A percentile compares a stretch with the other conserved stretches of the same genome.
Conservation (phyloP, 768 basidiomycete genomes). For the Sistotremastrum niveocremeum region DNA sequence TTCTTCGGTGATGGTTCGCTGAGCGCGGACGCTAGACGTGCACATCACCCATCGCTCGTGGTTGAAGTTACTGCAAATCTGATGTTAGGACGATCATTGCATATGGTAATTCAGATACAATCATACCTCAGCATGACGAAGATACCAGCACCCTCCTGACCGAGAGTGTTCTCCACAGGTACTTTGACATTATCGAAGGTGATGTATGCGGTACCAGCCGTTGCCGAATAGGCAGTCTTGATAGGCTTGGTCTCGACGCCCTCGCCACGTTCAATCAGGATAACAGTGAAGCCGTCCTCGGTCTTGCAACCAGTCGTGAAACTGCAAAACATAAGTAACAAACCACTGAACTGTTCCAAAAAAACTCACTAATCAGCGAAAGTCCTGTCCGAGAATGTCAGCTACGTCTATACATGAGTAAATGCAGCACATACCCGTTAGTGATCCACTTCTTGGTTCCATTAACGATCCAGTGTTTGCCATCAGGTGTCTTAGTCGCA, state of each 20-base stretch:
- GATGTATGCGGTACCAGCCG: constrained; percentile 78
- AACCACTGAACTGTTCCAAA: not conserved
- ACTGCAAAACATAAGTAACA: constrained; percentile 20
- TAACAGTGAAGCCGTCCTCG: constrained; percentile 67
- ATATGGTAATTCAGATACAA: constrained; percentile 20
- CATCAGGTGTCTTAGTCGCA: constrained; percentile 69
- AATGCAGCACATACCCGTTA: constrained; percentile 25
- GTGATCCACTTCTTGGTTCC: constrained; percentile 85
- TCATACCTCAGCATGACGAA: constrained; percentile 34
- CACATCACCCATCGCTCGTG: constrained; percentile 92
- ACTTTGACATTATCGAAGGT: constrained; percentile 79
- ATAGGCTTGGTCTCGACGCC: constrained; percentile 77
- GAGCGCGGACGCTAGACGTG: constrained; percentile 49
- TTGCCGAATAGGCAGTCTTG: constrained; percentile 79
- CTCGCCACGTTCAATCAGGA: constrained; percentile 70
- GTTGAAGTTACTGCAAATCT: constrained; percentile 66
- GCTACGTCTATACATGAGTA: not conserved
- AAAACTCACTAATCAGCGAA: not conserved
- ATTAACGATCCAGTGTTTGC: constrained; percentile 74
- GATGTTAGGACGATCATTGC: constrained; percentile 12
- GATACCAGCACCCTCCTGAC: constrained; percentile 61
- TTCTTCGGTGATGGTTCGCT: constrained; percentile 67
- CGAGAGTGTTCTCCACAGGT: constrained; percentile 78
- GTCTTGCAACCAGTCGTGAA: constrained; percentile 69
- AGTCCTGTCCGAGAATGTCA: constrained; percentile 9